Evolutionary conservation across 331 rosid genomes (phyloP).

Genomic region (Saraca asoca): DNA sequence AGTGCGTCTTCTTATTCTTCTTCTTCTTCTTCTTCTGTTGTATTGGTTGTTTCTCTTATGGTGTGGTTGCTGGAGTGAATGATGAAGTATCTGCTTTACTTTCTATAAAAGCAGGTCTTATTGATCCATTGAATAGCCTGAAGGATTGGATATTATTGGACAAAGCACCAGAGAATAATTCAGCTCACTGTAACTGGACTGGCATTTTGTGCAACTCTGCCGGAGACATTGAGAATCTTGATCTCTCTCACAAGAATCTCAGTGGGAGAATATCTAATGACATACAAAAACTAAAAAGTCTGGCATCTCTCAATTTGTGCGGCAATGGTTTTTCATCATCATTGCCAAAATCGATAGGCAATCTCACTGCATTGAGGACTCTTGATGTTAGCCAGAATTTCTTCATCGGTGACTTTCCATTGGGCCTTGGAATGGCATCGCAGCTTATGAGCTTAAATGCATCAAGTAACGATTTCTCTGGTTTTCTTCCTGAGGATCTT

Average conservation of each 20-base stretch:
- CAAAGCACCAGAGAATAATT: constrained; percentile 31
- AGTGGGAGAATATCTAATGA: constrained; percentile 67
- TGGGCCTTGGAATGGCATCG: constrained; percentile 58
- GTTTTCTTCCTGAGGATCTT: constrained; percentile 71
- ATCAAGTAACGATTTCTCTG: constrained; percentile 81
- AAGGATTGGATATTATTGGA: constrained; percentile 60
- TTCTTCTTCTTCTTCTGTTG: constrained; percentile 43
- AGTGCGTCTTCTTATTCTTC: constrained; percentile 8
- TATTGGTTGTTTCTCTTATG: constrained; percentile 29
- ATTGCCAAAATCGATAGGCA: constrained; percentile 61
- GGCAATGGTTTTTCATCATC: constrained; percentile 76
- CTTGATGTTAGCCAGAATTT: constrained; percentile 87
- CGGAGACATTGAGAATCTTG: constrained; percentile 64
- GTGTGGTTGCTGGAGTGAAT: constrained; percentile 34
- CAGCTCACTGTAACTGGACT: constrained; percentile 70
- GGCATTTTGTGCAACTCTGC: constrained; percentile 69
- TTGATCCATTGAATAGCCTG: constrained; percentile 64
- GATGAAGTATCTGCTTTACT: constrained; percentile 67
- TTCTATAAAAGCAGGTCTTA: constrained; percentile 61
- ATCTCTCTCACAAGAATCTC: constrained; percentile 85
- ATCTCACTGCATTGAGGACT: constrained; percentile 55
- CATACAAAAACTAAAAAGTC: constrained; percentile 51
- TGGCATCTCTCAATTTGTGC: constrained; percentile 66
- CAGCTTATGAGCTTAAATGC: constrained; percentile 54
- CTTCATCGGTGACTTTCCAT: constrained; percentile 69